These are phyloP conservation scores for Mycena sp. DNA, from an alignment of 1,284 basidiomycete species.

Conservation along the genomic window DNA sequence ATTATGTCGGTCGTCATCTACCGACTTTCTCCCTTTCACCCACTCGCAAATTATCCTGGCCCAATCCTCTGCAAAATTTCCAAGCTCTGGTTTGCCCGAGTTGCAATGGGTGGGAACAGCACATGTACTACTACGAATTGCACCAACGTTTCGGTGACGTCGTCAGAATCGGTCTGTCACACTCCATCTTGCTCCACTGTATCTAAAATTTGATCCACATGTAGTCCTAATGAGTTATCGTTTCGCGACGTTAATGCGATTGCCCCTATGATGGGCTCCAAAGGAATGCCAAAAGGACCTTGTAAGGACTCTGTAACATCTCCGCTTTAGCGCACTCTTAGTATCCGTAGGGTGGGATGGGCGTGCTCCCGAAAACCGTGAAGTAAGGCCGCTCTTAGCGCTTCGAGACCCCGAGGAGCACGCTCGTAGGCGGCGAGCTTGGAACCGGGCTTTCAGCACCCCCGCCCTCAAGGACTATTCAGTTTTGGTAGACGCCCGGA, in stretches of 20 bases:
- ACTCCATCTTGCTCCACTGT: neutral
- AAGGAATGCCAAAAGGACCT: slow-evolving; percentile 44
- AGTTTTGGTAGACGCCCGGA: slow-evolving; percentile 43
- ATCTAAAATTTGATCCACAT: slow-evolving; percentile 24
- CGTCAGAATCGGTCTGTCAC: slow-evolving; percentile 23
- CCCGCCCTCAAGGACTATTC: slow-evolving; percentile 50
- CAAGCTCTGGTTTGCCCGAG: slow-evolving; percentile 25
- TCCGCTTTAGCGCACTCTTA: slow-evolving; percentile 1
- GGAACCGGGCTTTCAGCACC: slow-evolving; percentile 52
- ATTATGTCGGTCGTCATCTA: slow-evolving; percentile 18
- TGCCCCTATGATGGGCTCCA: slow-evolving; percentile 38
- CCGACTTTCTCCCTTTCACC: slow-evolving; percentile 27
- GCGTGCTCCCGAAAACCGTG: slow-evolving; percentile 31
- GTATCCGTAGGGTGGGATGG: slow-evolving; percentile 34
- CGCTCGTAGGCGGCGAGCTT: slow-evolving; percentile 48
- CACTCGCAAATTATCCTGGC: slow-evolving; percentile 29
- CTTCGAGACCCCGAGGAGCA: slow-evolving; percentile 47
- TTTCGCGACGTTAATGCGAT: slow-evolving; percentile 42
- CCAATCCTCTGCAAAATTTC: slow-evolving; percentile 28
- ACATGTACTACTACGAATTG: slow-evolving; percentile 24
- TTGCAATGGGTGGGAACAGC: slow-evolving; percentile 25
- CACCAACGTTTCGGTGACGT: slow-evolving; percentile 28
- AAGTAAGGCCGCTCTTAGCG: slow-evolving; percentile 39
- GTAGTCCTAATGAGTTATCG: slow-evolving; percentile 50
- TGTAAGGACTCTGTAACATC: slow-evolving; percentile 31